Evolutionary conservation across 371 early-diverging fungal genomes (phyloP).

Genomic region (Mucor velutinosus): DNA sequence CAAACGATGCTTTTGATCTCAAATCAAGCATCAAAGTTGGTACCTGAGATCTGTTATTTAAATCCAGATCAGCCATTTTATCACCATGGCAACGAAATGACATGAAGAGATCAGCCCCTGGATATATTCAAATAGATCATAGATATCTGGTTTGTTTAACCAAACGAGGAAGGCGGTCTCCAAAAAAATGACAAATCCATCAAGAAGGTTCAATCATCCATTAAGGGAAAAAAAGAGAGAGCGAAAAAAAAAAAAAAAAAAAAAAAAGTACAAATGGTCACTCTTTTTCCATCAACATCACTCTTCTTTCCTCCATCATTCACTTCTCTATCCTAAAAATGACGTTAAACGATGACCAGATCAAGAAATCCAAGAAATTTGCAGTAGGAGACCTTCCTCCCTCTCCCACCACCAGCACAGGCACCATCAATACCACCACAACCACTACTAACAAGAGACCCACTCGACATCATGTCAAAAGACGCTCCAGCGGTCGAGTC

Average conservation of each 20-base stretch:
- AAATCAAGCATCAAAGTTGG: not conserved
- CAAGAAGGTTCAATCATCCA: not conserved
- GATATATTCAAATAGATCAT: not conserved
- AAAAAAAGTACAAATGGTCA: constrained; percentile 3
- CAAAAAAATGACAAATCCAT: not conserved
- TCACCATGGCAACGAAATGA: not conserved
- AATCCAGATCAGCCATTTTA: not conserved
- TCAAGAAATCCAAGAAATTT: constrained; percentile 28
- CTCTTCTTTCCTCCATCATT: not conserved
- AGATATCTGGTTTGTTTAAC: not conserved
- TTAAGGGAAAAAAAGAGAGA: not conserved
- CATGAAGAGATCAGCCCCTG: not conserved
- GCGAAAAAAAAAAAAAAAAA: not conserved
- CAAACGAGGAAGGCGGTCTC: not conserved
- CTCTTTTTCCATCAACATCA: not conserved
- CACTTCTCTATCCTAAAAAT: not conserved
- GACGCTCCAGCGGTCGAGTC: constrained; percentile 33
- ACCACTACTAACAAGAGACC: constrained; percentile 13
- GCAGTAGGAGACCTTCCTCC: constrained; percentile 33
- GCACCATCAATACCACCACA: constrained; percentile 5
- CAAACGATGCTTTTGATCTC: not conserved
- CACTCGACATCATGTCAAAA: constrained; percentile 38
- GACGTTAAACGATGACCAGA: constrained; percentile 19
- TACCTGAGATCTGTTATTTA: not conserved
- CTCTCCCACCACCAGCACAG: constrained; percentile 26